Evolutionary conservation across 2,329 filamentous ascomycete species (phyloP), one percentile per base, ranked within the genome.

Genomic region (Calonectria henricotiae): DNA sequence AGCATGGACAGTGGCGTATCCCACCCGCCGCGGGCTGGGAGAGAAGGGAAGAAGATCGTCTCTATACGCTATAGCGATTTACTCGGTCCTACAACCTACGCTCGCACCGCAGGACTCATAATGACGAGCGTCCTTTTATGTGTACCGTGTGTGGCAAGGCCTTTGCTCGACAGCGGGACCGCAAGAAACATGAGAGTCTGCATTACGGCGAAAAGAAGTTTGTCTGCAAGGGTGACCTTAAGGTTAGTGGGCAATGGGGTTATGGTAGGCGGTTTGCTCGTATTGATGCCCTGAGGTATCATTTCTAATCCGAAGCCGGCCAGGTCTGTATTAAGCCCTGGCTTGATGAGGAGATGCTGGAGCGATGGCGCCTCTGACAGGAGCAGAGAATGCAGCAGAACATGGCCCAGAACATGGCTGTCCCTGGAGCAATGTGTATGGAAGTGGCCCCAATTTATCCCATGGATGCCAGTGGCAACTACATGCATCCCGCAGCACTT

Each of bases 141-240:
- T 99, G 96, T 80, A 98, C 94, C 0, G 94, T 98, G 9, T 99
- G 96, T 76, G 94, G 94, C 63, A 99, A 99, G 82, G 96, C 96
- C 0, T 99, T 99, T 83, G 96, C 96, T 6, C 92, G 96, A 30
- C 96, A 99, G 80, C 96, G 99, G 80, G 96, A 99, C 81, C 92
- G 96, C 55, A 99, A 99, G 83, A 92, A 96, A 44, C 96, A 99
- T 82, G 96, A 99, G 84, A 95, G 96, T 44, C 86, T 99, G 47
- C 96, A 99, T 79, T 97, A 94, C 0, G 96, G 96, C 47, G 96
- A 99, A 85, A 99, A 98, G 89, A 98, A 98, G 80, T 99, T 98
- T 80, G 94, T 98, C 8, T 99, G 96, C 84, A 95, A 94, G 75
- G 96, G 96, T 64, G 93, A 95, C 69, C 90, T 99, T 61, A 95